Base-by-base conservation (phyloP, 2,329 filamentous ascomycete species). In the Fusarium longipes region DNA sequence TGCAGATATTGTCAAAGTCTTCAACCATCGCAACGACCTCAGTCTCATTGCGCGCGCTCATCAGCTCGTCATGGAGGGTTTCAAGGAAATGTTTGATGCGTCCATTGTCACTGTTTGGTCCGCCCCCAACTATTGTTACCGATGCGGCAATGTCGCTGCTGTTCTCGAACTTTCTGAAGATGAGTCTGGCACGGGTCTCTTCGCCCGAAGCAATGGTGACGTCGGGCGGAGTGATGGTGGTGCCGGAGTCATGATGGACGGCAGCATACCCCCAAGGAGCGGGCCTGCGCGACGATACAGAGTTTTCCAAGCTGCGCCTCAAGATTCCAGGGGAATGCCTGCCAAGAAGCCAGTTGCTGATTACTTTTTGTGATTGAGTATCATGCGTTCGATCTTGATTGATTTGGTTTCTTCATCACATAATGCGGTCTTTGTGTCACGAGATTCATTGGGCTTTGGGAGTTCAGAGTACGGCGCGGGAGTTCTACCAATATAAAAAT, bases 61-160 rank as follows among this genome's bases (percentile, higher is more conserved):
- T 77, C 96, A 99, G 78, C 88, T 99, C 22, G 96, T 99, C 68
- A 99, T 98, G 96, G 96, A 99, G 78, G 96, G 96, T 0, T 99
- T 97, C 80, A 98, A 98, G 81, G 96, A 98, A 78, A 98, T 98
- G 94, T 99, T 98, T 75, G 93, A 97, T 76, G 91, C 89, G 15
- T 93, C 90, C 45, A 97, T 99, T 67, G 96, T 98, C 39, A 99
- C 96, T 0, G 96, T 99, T n/a, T 99, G 96, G 95, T 96, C 92
- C 1, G 94, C 94, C 11, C 94, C 94, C 1, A 97, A 97, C 78
- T 97, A 97, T 83, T 97, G 94, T 81, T 97, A 97, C 81, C 89
- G 93, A 67, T 97, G 94, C 75, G 94, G 94, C 54, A 98, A 98
- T 74, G 94, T 99, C 14, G 96, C 96, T 1, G 95, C 96, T 1